Evolutionary conservation across 495 filamentous ascomycete genomes (phyloP).

Genomic region (Penicillium fimorum): DNA sequence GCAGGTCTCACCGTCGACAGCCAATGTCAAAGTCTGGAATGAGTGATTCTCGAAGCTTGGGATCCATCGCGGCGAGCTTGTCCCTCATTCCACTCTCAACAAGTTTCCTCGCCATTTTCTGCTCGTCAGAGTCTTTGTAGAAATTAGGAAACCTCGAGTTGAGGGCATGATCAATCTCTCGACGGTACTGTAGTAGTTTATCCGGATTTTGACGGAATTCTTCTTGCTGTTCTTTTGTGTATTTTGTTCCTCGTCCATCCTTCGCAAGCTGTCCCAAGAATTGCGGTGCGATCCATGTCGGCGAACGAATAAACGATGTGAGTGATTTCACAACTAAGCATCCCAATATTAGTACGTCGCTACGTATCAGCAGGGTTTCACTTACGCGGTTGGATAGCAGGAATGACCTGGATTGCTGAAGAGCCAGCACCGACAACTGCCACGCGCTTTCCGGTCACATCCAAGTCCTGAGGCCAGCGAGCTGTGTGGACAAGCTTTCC

Average conservation of each 20-base stretch:
- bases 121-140: not conserved
- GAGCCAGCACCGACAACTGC: constrained; percentile 29
- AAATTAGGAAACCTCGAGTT: not conserved
- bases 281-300: constrained; percentile 14
- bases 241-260: not conserved
- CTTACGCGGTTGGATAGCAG: not conserved
- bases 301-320: constrained; percentile 49
- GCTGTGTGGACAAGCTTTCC: constrained; percentile 22
- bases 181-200: not conserved
- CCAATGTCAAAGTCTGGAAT: constrained; percentile 37
- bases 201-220: not conserved
- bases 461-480: constrained; percentile 19
- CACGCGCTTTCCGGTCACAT: constrained; percentile 23
- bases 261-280: not conserved
- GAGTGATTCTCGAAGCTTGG: constrained; percentile 17
- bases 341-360: too few species aligned
- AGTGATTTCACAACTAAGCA: constrained; percentile 13
- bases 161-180: not conserved
- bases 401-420: constrained; percentile 28
- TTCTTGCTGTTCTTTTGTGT: not conserved
- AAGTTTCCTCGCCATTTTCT: not conserved
- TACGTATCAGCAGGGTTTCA: too few species aligned
- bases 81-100: not conserved
- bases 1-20: constrained; percentile 25
- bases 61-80: constrained; percentile 5